Base-by-base conservation (phyloP, 805 yeast species). In the Candida glaebosa region DNA sequence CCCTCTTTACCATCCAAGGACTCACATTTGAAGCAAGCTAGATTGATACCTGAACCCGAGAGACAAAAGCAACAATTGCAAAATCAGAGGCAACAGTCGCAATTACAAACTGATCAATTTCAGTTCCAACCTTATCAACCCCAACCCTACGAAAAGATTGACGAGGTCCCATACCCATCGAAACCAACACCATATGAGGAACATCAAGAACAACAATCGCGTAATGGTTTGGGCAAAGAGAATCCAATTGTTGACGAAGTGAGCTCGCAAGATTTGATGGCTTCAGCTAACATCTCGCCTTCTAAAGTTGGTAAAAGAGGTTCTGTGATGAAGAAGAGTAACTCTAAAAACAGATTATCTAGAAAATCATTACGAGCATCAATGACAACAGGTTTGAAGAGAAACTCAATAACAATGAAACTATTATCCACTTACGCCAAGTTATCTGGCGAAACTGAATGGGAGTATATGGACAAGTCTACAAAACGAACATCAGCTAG, bases 401-500 rank as follows among this genome's bases (percentile, higher is more conserved):
- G 90, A 52, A 82, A 82, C 46, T 83, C 90, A 1, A 79, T 84
- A 34, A 84, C 91, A 0, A 69, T 87, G 32, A 84, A 81, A 53
- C 59, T 84, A 46, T 73, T 84, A 44, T 76, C 88, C 1, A 80
- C 88, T 0, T 84, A 84, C 59, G 87, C 91, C 25, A 82, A 80
- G 55, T 63, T 84, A 45, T 73, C 87, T 3, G 73, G 73, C 35
- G 83, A 80, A 43, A 71, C 75, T 32, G 84, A 79, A 45, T 78
- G 87, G 80, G 84, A 80, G 51, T 76, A 76, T 51, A 76, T 83
- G 60, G 86, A 82, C 52, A 79, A 76, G 52, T 87, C 81, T 57
- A 81, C 88, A 4, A 82, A 78, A 61, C 73, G 93, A 60, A 82
- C 90, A 2, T 80, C 87, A 28, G 81, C 87, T 12, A 85, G 84